These are phyloP conservation scores for Russula ochroleuca DNA, from an alignment of 768 basidiomycete genomes.

Conservation along the genomic window DNA sequence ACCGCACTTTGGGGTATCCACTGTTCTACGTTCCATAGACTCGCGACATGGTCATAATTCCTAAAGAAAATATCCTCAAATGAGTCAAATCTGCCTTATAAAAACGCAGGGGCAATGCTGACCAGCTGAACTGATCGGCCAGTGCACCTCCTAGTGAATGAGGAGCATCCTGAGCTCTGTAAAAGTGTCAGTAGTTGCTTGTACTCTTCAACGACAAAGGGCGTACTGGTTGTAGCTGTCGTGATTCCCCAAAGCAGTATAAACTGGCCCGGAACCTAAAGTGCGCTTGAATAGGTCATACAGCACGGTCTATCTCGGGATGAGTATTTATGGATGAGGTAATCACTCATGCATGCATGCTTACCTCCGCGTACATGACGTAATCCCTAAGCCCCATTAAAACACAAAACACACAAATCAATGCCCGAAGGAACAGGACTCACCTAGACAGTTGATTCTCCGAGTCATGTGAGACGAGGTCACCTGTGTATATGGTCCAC, in stretches of 20 bases:
- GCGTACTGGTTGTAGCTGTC: slow-evolving; percentile 65
- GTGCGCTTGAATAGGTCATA: slow-evolving; percentile 62
- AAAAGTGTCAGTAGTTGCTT: not conserved
- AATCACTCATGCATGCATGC: not conserved
- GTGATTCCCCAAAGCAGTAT: slow-evolving; percentile 73
- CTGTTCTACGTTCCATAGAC: slow-evolving; percentile 63
- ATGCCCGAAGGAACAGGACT: slow-evolving; percentile 22
- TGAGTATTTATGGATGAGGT: slow-evolving; percentile 3
- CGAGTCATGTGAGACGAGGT: slow-evolving; percentile 68
- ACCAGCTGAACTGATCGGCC: slow-evolving; percentile 65
- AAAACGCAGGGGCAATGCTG: slow-evolving; percentile 16
- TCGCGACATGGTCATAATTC: slow-evolving; percentile 74
- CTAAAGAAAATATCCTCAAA: slow-evolving; percentile 34
- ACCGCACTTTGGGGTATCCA: slow-evolving; percentile 63
- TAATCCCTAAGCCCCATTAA: slow-evolving; percentile 43
- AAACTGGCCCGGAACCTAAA: slow-evolving; percentile 66
- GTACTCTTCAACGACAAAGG: not conserved
- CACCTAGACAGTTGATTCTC: slow-evolving; percentile 60
- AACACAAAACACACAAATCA: not conserved
- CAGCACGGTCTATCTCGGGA: slow-evolving; percentile 46
- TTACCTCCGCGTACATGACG: slow-evolving; percentile 58
- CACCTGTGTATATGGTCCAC: slow-evolving; percentile 68
- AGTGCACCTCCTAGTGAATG: slow-evolving; percentile 52
- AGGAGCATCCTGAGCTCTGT: slow-evolving; percentile 57
- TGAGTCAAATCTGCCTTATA: not conserved